These are phyloP conservation scores for Picochlorum sp. DNA, from an alignment of 139 green algal species.

Conservation along the genomic window DNA sequence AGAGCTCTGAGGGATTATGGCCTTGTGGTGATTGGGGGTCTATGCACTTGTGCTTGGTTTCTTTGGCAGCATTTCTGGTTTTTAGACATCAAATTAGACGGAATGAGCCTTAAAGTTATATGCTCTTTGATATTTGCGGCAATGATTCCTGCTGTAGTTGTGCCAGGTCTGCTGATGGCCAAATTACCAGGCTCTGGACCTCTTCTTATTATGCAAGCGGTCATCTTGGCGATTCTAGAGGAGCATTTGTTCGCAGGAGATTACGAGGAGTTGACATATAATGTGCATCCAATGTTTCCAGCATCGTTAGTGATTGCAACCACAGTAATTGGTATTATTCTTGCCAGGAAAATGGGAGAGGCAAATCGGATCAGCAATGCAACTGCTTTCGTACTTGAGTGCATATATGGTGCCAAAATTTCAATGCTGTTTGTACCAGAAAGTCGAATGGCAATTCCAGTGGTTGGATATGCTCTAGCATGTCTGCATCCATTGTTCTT, in stretches of 20 bases:
- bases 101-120: constrained; percentile 51
- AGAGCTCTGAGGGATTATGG: constrained; percentile 59
- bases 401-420: constrained; percentile 74
- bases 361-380: constrained; percentile 7
- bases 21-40: constrained; percentile 60
- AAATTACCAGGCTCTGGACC: neutral
- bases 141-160: constrained; percentile 54
- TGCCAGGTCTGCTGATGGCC: constrained; percentile 57
- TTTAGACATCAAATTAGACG: constrained; percentile 52
- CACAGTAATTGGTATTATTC: constrained; percentile 52
- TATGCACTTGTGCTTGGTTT: constrained; percentile 51
- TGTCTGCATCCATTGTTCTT: constrained; percentile 49
- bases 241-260: constrained; percentile 54
- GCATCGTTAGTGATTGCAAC: constrained; percentile 79
- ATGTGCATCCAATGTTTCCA: constrained; percentile 67
- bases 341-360: constrained; percentile 23
- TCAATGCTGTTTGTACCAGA: constrained; percentile 80
- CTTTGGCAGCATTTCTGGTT: constrained; percentile 78
- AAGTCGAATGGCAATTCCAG: constrained; percentile 25
- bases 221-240: constrained; percentile 63
- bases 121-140: constrained; percentile 58
- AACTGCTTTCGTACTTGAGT: constrained; percentile 40
- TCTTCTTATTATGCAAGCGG: constrained; percentile 51
- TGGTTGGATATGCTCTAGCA: constrained; percentile 35
- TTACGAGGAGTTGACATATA: constrained; percentile 38